Conservation (phyloP, 2,329 filamentous ascomycete species). For the Trichocomaceae sp. region DNA sequence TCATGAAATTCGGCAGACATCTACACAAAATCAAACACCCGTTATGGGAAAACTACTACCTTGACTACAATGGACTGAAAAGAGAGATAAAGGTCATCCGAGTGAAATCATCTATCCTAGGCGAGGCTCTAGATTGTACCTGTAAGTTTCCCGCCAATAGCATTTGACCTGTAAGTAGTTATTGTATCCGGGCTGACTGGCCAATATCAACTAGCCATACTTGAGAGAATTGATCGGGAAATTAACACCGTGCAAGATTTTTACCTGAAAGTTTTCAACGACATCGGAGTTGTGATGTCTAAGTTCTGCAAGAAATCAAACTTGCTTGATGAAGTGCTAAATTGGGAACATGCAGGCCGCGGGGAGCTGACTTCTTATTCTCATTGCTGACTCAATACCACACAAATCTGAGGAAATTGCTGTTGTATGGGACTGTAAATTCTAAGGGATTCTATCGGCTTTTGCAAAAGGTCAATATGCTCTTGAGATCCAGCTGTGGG, state of each 20-base stretch:
- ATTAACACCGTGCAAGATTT: not conserved
- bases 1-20: not conserved
- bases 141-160: not conserved
- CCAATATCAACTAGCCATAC: not conserved
- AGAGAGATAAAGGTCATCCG: not conserved
- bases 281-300: not conserved
- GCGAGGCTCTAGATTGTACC: not conserved
- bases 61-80: conserved; percentile 1
- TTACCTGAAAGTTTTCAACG: not conserved
- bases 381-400: not conserved
- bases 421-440: not conserved
- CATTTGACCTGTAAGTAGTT: too few relatives aligned
- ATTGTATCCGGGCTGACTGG: not conserved
- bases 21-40: not conserved
- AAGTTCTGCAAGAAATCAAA: not conserved
- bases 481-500: not conserved
- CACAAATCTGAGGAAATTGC: not conserved
- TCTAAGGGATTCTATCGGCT: not conserved
- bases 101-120: not conserved
- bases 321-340: not conserved
- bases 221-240: not conserved
- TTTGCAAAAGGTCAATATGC: not conserved
- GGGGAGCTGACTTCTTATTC: not conserved
- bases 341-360: not conserved
- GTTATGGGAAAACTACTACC: not conserved